Percentiles rank a stretch among this genome's conserved stretches.
Evolutionary conservation across 805 yeast genomes (phyloP).

Genomic region (Ogataea zsoltii): DNA sequence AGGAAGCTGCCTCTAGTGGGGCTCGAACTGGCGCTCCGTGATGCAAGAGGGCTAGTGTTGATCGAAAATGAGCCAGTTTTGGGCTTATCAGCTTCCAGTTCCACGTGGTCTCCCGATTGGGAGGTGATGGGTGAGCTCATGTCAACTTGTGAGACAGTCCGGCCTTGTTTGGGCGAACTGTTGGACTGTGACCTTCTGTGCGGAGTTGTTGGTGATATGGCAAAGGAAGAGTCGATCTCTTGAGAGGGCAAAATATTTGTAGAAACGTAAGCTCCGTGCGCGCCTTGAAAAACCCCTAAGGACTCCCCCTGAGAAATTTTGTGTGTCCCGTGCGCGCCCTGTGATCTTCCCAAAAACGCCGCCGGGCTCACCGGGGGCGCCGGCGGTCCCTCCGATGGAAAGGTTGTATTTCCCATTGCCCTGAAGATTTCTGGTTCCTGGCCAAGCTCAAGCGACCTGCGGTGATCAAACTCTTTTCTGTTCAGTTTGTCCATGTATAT

Average conservation of each 20-base stretch:
- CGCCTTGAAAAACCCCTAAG: too few relatives aligned
- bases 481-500: too few relatives aligned
- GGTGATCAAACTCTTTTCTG: too few relatives aligned
- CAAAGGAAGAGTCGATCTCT: slow-evolving; percentile 12
- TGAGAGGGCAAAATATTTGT: neutral
- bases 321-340: too few relatives aligned
- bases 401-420: too few relatives aligned
- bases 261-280: too few relatives aligned
- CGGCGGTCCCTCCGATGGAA: too few relatives aligned
- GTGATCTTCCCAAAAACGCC: too few relatives aligned
- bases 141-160: neutral
- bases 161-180: slow-evolving; percentile 9
- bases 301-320: too few relatives aligned
- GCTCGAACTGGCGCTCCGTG: neutral
- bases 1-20: slow-evolving; percentile 3
- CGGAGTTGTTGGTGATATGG: slow-evolving; percentile 5
- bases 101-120: neutral
- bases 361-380: too few relatives aligned
- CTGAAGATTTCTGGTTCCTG: too few relatives aligned
- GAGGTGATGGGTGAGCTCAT: neutral
- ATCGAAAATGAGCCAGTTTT: neutral
- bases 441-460: too few relatives aligned
- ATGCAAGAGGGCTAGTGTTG: neutral
- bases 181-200: slow-evolving; percentile 20
- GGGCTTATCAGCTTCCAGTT: neutral